phyloP scores from a whole-genome alignment of 768 basidiomycete species.

The Trametes cubensis region DNA sequence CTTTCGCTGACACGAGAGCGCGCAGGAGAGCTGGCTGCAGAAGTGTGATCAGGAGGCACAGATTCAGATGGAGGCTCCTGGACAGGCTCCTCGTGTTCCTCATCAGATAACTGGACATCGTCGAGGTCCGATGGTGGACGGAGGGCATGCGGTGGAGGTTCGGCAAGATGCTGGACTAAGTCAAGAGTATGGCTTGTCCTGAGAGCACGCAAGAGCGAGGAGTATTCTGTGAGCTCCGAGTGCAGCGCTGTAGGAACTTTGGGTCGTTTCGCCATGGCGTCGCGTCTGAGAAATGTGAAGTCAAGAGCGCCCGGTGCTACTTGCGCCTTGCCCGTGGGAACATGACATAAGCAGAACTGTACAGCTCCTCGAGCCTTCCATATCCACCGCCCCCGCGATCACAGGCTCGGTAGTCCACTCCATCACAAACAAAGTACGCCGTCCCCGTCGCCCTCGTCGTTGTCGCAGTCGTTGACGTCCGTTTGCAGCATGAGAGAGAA shows the following conservation, averaged over 20 bases:
- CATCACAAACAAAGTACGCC: slow-evolving; percentile 23
- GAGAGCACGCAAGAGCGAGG: slow-evolving; percentile 66
- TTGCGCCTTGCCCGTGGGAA: slow-evolving; percentile 13
- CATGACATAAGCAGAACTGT: slow-evolving; percentile 35
- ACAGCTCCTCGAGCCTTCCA: slow-evolving; percentile 31
- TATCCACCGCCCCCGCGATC: slow-evolving; percentile 20
- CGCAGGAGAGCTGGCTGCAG: not conserved
- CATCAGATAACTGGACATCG: slow-evolving; percentile 28
- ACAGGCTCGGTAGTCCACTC: slow-evolving; percentile 26
- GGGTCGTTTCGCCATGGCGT: slow-evolving; percentile 42
- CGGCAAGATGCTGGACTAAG: slow-evolving; percentile 54
- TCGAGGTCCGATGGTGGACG: slow-evolving; percentile 2
- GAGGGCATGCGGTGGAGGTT: slow-evolving; percentile 25
- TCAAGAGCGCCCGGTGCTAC: not conserved
- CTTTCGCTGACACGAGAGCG: slow-evolving; percentile 1
- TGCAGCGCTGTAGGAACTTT: slow-evolving; percentile 57
- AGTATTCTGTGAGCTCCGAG: slow-evolving; percentile 67
- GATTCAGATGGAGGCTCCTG: slow-evolving; percentile 24
- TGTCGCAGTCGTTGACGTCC: not conserved
- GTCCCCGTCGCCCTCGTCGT: not conserved
- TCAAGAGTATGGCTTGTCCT: slow-evolving; percentile 60
- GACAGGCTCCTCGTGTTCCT: slow-evolving; percentile 34
- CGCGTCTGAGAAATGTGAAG: not conserved
- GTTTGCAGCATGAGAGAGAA: slow-evolving; percentile 85
- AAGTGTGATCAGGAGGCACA: not conserved